Base-by-base conservation (phyloP, 23 red algal species). In the Pyropia yezoensis region DNA sequence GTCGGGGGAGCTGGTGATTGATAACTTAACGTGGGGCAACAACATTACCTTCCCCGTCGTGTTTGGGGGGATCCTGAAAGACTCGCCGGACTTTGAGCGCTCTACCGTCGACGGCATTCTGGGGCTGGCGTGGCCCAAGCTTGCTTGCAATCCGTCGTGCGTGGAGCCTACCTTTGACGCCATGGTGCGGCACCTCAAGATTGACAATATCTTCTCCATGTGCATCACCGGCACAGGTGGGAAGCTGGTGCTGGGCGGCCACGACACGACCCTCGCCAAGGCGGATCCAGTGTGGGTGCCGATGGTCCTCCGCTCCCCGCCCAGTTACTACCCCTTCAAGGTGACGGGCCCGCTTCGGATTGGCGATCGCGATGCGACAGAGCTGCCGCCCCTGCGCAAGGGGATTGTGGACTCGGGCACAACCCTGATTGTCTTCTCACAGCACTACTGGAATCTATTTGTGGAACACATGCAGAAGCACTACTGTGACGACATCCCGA, bases 361-460 rank as follows among this genome's bases (percentile, higher is more conserved):
- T 20, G 72, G 71, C 75, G 67, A 58, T 28, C 52, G 73, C 26
- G 73, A 83, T 18, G 33, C 72, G 8, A 47, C 39, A 6, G 47
- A 51, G 17, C 54, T 88, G 3, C 83, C 83, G 13, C 66, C 30
- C 16, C 73, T 77, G 30, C 58, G 51, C 13, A 61, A 68, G 18
- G 83, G 73, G 26, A 88, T 93, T 56, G 91, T 89, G 39, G 91
- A 96, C 61, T 87, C 79, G 27, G 91, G 91, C 39, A 96, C 91
- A 9, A 96, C 91, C 2, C 66, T 89, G 13, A 81, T 96, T 28
- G 83, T 89, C 3, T 79, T 96, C 39, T 79, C 78, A 1, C 67
- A 65, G 45, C 54, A n/a, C 21, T 63, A 71, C 16, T 96, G 77
- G 54, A 66, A 76, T 9, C 70, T 20, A 30, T 70, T 96, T n/a